These are phyloP conservation scores for Lotmaria passim DNA, from an alignment of 208 protist species.

Conservation along the genomic window DNA sequence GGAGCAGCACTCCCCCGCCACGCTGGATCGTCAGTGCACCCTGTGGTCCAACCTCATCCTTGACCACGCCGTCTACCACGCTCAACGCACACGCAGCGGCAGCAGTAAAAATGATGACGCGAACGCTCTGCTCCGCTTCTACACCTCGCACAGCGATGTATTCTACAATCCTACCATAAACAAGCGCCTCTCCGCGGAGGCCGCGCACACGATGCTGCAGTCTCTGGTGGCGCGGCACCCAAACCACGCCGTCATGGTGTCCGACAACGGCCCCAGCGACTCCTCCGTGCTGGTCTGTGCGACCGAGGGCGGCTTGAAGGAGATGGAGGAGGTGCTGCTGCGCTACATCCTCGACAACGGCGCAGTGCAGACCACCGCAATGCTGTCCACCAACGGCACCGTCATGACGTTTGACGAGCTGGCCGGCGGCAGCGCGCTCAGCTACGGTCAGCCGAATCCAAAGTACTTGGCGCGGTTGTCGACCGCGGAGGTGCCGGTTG, in stretches of 20 bases:
- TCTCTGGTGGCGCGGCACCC: conserved; percentile 55
- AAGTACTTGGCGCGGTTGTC: conserved; percentile 43
- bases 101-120: conserved; percentile 14
- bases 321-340: conserved; percentile 71
- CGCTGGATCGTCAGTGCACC: conserved; percentile 57
- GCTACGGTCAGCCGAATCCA: conserved; percentile 26
- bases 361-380: conserved; percentile 73
- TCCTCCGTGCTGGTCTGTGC: conserved; percentile 77
- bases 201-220: conserved; percentile 68
- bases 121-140: conserved; percentile 63
- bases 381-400: conserved; percentile 76
- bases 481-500: conserved; percentile 46
- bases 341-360: conserved; percentile 82
- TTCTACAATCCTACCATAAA: conserved; percentile 74
- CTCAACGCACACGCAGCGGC: conserved; percentile 18
- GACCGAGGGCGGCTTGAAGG: conserved; percentile 66
- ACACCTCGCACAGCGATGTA: conserved; percentile 71
- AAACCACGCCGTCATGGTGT: conserved; percentile 62
- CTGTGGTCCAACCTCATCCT: conserved; percentile 76
- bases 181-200: conserved; percentile 60
- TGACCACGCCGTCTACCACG: conserved; percentile 81
- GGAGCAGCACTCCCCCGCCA: conserved; percentile 63
- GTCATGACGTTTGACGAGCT: conserved; percentile 92
- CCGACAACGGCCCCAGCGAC: conserved; percentile 39
- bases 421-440: conserved; percentile 40